Base-by-base conservation (phyloP, 1,139 yeast genomes). In the Tardiomyces depauwii region DNA sequence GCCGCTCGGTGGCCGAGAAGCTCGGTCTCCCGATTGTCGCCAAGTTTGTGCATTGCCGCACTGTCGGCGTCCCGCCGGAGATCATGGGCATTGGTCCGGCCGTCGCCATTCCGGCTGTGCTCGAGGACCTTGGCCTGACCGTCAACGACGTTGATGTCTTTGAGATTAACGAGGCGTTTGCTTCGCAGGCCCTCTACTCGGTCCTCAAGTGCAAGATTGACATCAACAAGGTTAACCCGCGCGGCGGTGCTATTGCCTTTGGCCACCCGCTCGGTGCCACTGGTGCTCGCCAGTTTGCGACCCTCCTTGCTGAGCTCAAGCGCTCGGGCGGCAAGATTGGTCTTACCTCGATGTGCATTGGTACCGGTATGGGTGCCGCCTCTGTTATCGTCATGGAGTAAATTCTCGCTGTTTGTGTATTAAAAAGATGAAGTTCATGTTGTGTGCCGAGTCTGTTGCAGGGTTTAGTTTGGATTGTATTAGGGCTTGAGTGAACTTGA, bases 361-460 rank as follows among this genome's bases (percentile, higher is more conserved):
- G 97, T 62, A 87, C 96, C 41, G 97, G 97, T 61, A 89, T 88
- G 95, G 97, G 97, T 58, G 96, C 96, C 45, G 97, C 97, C 47
- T 83, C 93, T 27, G 71, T 88, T 46, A 74, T 88, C 58, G 74
- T 87, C 46, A 81, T 73, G 61, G 96, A 86, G 68, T 81, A 62
- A 36, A 30, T 4, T 10, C 25, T 21, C n/a, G n/a, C 7, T 21
- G 25, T 7, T 21, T 21, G 7, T 21, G 25, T 21, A 4, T 5
- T 21, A 5, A 21, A 21, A 21, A 21, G 25, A 21, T 21, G 25
- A 5, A n/a, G 4, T 21, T 21, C 25, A 21, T 21, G 25, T 21
- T 21, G 7, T 21, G 25, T 21, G 7, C 7, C n/a, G n/a, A n/a
- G n/a, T n/a, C n/a, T n/a, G n/a, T n/a, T n/a, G n/a, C n/a, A n/a